These are phyloP conservation scores for Calycina herbarum DNA, from an alignment of 2,329 filamentous ascomycete genomes.

Conservation along the genomic window DNA sequence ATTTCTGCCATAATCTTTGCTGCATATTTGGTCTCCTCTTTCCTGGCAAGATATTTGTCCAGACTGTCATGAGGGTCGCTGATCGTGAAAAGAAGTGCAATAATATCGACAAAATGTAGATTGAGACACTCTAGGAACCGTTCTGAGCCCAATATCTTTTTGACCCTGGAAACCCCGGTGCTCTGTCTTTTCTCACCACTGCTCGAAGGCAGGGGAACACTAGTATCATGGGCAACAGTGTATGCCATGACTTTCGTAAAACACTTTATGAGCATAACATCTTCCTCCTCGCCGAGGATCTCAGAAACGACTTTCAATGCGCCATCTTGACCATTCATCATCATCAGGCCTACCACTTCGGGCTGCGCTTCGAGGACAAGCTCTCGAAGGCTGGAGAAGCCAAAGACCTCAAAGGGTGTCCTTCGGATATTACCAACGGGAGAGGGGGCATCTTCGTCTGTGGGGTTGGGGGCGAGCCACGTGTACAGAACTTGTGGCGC, in stretches of 20 bases:
- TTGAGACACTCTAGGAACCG: constrained; percentile 63
- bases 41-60: constrained; percentile 65
- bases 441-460: constrained; percentile 49
- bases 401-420: constrained; percentile 85
- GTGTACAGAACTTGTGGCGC: constrained; percentile 87
- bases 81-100: constrained; percentile 73
- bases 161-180: constrained; percentile 66
- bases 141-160: constrained; percentile 67
- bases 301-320: constrained; percentile 61
- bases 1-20: constrained; percentile 68
- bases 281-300: constrained; percentile 53
- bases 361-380: constrained; percentile 70
- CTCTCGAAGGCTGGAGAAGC: constrained; percentile 67
- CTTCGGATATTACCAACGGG: constrained; percentile 51
- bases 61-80: constrained; percentile 76
- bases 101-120: constrained; percentile 71
- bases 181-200: constrained; percentile 45
- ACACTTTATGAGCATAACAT: constrained; percentile 61
- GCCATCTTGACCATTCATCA: constrained; percentile 75
- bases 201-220: constrained; percentile 41
- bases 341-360: constrained; percentile 76
- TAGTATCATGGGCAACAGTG: constrained; percentile 74
- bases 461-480: constrained; percentile 58
- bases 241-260: constrained; percentile 85
- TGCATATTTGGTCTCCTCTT: constrained; percentile 59